Percentiles rank a stretch among this genome's conserved stretches.
Conservation (phyloP, 164 flowering plant species). For the Malania oleifera region DNA sequence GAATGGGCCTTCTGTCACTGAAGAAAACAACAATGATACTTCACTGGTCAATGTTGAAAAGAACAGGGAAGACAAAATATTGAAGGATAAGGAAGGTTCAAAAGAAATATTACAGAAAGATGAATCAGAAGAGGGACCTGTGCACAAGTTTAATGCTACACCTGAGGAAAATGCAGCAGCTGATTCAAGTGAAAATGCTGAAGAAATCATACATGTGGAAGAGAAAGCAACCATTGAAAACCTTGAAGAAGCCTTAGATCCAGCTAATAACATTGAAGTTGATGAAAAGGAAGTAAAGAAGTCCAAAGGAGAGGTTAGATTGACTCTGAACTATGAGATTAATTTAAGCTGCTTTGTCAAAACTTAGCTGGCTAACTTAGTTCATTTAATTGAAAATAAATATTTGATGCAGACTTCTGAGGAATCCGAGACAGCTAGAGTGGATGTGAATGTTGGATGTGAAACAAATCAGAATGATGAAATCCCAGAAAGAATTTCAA, state of each 20-base stretch:
- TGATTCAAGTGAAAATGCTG: neutral
- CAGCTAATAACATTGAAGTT: slow-evolving; percentile 4
- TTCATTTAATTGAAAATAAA: neutral
- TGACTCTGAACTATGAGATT: too few species aligned
- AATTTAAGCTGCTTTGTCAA: too few species aligned
- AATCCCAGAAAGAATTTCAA: neutral
- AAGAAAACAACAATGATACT: neutral
- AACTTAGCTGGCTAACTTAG: too few species aligned
- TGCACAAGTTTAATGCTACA: neutral
- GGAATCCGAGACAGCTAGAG: neutral
- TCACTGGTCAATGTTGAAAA: neutral
- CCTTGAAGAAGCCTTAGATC: neutral
- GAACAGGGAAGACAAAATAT: neutral
- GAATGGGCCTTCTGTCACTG: slow-evolving; percentile 1
- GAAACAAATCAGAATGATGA: neutral
- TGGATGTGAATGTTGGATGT: neutral
- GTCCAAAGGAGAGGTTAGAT: slow-evolving; percentile 6
- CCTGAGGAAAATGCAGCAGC: neutral
- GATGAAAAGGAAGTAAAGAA: neutral
- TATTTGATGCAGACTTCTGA: neutral
- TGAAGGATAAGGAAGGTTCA: slow-evolving; percentile 7
- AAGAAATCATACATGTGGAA: neutral
- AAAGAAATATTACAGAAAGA: slow-evolving; percentile 6
- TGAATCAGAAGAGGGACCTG: slow-evolving; percentile 8
- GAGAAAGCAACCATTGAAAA: neutral